These are phyloP conservation scores for Botrytis elliptica DNA, from an alignment of 2,329 filamentous ascomycete species.

Conservation along the genomic window DNA sequence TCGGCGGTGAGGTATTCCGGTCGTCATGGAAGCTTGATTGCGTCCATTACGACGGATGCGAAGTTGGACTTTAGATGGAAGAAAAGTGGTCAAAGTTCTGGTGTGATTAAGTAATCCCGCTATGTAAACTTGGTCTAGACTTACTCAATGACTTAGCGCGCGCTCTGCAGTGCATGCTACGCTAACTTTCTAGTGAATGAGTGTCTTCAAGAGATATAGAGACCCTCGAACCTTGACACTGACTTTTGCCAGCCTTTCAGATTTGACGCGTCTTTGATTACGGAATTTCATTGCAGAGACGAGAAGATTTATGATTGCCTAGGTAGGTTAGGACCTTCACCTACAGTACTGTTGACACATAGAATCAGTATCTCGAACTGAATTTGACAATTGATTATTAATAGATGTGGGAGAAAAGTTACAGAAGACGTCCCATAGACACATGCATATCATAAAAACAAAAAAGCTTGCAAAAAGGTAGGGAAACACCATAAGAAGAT, in stretches of 20 bases:
- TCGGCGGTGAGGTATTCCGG: background rate
- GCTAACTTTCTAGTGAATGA: background rate
- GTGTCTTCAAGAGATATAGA: background rate
- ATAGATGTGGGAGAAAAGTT: background rate
- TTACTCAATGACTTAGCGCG: background rate
- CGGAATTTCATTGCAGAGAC: accelerated
- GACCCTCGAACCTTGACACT: background rate
- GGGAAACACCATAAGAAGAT: background rate
- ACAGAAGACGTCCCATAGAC: background rate
- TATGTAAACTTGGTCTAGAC: too few relatives aligned
- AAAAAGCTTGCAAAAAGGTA: background rate
- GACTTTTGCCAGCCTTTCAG: background rate
- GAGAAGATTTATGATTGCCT: background rate
- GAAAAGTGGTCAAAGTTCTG: background rate
- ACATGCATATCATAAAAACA: background rate
- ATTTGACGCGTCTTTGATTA: background rate
- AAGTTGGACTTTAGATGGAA: background rate
- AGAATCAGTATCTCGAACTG: background rate
- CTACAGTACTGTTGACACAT: background rate
- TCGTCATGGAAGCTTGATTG: background rate
- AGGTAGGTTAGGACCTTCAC: background rate
- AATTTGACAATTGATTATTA: background rate
- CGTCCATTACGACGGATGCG: background rate
- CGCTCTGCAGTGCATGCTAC: background rate
- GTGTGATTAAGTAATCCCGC: background rate